Conservation (phyloP, 2,329 filamentous ascomycete species). For the Aureobasidium sp. region DNA sequence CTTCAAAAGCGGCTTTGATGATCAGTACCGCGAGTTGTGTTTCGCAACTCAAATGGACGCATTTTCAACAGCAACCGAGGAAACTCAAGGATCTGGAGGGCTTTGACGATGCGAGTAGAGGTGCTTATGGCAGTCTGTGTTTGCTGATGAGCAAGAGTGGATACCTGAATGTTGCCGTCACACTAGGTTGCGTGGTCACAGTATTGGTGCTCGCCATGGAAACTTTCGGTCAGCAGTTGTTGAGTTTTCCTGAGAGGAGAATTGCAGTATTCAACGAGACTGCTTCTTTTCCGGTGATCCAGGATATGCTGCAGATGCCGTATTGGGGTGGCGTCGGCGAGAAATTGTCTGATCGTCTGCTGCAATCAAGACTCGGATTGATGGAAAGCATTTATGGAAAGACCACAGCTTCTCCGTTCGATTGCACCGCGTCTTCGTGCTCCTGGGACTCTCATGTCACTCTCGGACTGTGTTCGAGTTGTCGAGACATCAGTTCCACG, state of each 20-base stretch:
- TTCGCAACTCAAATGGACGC: neutral
- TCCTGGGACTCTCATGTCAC: neutral
- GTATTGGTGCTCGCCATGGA: conserved; percentile 1
- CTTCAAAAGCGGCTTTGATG: neutral
- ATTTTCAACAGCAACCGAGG: neutral
- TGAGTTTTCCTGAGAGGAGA: neutral
- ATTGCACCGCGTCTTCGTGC: neutral
- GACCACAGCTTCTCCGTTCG: neutral
- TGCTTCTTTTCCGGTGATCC: neutral
- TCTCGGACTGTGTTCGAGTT: neutral
- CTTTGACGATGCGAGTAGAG: conserved; percentile 6
- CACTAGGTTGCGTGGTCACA: neutral
- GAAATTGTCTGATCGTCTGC: neutral
- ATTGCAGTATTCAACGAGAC: neutral
- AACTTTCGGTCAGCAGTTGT: neutral
- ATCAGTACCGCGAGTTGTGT: conserved; percentile 1
- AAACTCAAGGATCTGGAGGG: neutral
- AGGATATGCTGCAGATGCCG: neutral
- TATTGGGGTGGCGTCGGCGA: neutral
- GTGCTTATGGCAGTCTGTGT: neutral
- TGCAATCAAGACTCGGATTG: neutral
- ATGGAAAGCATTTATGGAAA: neutral
- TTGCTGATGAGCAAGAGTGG: neutral
- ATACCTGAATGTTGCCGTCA: neutral
- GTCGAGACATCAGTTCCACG: neutral